Base-by-base conservation (phyloP, 495 filamentous ascomycete species). In the Sphaerosporella brunnea region DNA sequence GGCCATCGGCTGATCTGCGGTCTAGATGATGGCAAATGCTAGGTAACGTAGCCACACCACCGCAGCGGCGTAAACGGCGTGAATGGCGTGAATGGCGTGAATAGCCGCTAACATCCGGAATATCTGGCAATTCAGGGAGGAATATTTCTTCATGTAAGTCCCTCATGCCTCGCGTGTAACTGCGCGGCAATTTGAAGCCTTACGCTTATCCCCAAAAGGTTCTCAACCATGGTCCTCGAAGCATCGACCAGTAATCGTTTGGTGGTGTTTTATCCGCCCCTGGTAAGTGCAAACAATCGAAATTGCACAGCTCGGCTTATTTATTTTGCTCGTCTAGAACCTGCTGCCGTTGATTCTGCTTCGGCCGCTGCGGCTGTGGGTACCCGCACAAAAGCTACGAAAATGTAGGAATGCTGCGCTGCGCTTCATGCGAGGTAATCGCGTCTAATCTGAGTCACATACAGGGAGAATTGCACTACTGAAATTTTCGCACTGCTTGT, bases 301-400 rank as follows among this genome's bases (percentile, higher is more conserved):
- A 48, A 50, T 24, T 43, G 7, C 18, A 16, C 20, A 5, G 7
- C 18, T 43, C 20, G 15, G 39, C 18, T 3, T 16, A 16, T 37
- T 60, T 52, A 49, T 62, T 34, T 68, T 65, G 36, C 63, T 23
- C 30, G 30, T 51, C 37, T 58, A 82, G 79, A 94, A 95, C 63
- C 70, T 96, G 15, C 71, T 95, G 35, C 80, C 87, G 0, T 72
- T 93, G 38, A 66, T 83, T 36, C 72, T 86, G 51, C 78, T 94
- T 54, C 80, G 88, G 30, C 88, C 88, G 1, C 66, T 93, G 49
- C 73, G 87, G 51, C 65, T 93, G 20, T 72, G 87, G 50, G 55
- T 93, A 18, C 69, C 82, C 2, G 73, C 82, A 9, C 77, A 78
- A 50, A 71, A 73, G 36, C 70, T 93, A 34, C 79, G 86, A 30